Base-by-base conservation (phyloP, 2,329 filamentous ascomycete genomes). In the Diaporthe aspalathi region DNA sequence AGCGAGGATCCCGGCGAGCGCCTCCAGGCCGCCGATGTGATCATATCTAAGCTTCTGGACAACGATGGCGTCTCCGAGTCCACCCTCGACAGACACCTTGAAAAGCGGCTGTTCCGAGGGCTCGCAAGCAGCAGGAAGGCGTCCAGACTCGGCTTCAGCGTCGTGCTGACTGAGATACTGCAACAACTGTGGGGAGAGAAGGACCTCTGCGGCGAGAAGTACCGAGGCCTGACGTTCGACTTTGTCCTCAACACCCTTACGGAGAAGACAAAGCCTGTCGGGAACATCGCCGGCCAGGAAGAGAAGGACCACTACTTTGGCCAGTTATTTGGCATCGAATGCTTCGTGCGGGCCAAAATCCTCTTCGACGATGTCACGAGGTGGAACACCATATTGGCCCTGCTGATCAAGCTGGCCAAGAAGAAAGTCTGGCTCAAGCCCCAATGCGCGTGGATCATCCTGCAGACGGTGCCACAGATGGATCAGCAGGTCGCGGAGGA, bases 91-190 rank as follows among this genome's bases (percentile, higher is more conserved):
- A 83, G 88, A 71, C 90, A 92, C 75, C 82, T 92, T 38, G 88
- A 90, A 74, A 88, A 89, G 78, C 88, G 92, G 32, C 85, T 99
- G 47, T 94, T 98, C 80, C 90, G 93, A 68, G 96, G 96, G 50
- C 89, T 98, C 22, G 94, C 95, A 73, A 98, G 94, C 79, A 92
- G 94, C 68, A 91, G 94, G 70, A 97, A 97, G 83, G 94, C 93
- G 16, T 94, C 95, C 22, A 89, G 96, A 32, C 84, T 96, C 65
- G 96, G 96, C 4, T 98, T 97, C 80, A 97, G 94, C 68, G 87
- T 98, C 69, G 95, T 95, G 0, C 84, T 98, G 75, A 92, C 94
- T 0, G 95, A 98, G 81, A 84, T 97, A 11, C 80, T 97, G 54
- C 86, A 89, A 5, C 90, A 95, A 77, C 82, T 95, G 6, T 93